These are phyloP conservation scores for Malassezia globosa DNA, from an alignment of 1,284 basidiomycete species.

Conservation along the genomic window DNA sequence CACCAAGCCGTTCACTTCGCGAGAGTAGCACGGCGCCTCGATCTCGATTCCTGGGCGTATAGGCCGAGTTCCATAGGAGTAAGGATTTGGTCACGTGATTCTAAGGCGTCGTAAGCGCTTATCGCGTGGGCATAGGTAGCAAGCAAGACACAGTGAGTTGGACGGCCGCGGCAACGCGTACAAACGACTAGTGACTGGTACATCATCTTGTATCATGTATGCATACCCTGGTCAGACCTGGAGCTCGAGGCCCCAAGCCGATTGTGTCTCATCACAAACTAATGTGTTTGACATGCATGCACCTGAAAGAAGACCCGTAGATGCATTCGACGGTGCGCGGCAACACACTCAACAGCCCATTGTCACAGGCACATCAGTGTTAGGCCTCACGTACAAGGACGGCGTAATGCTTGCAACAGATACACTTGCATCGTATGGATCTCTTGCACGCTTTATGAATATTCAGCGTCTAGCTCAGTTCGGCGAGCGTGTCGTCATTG, in stretches of 20 bases:
- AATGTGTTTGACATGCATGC: slow-evolving; percentile 6
- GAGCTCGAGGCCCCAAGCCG: slow-evolving; percentile 13
- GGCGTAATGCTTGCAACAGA: slow-evolving; percentile 99
- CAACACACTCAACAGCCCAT: slow-evolving; percentile 59
- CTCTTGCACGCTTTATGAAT: slow-evolving; percentile 91
- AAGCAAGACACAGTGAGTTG: no score
- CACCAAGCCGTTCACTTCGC: slow-evolving; percentile 8
- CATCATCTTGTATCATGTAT: slow-evolving; percentile 1
- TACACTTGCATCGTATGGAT: slow-evolving; percentile 93
- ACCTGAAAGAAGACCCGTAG: neutral
- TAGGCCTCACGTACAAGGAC: slow-evolving; percentile 86
- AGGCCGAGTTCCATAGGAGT: no score
- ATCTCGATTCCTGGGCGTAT: neutral
- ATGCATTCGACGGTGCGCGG: slow-evolving; percentile 18
- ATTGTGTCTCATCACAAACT: slow-evolving; percentile 3
- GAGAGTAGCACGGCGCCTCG: slow-evolving; percentile 8
- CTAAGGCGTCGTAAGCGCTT: neutral
- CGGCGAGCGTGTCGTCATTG: slow-evolving; percentile 68
- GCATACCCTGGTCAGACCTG: slow-evolving; percentile 17
- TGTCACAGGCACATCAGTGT: slow-evolving; percentile 88
- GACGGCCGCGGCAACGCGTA: neutral
- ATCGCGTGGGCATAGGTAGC: neutral
- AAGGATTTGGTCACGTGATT: slow-evolving; percentile 14
- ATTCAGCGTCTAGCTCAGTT: slow-evolving; percentile 75
- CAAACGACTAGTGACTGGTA: neutral